Evolutionary conservation across 306 rosid species (phyloP).

Genomic region (Castanea sativa): DNA sequence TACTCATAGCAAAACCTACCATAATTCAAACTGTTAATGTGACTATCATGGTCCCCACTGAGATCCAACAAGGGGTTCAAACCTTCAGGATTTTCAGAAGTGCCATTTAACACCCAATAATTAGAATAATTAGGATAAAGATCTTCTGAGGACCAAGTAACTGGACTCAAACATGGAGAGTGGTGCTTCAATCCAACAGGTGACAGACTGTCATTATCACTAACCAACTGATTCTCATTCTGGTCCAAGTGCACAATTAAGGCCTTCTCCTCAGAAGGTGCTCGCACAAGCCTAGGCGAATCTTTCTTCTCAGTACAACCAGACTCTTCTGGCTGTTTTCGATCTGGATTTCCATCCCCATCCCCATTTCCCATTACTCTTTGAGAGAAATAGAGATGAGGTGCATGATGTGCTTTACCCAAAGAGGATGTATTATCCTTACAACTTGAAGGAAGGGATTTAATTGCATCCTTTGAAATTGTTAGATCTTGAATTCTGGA

Average conservation of each 20-base stretch:
- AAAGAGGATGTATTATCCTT: constrained; percentile 22
- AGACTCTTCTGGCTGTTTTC: constrained; percentile 12
- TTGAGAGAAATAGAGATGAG: constrained; percentile 22
- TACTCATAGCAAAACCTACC: constrained; percentile 27
- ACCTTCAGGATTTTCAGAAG: constrained; percentile 28
- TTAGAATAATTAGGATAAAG: constrained; percentile 33
- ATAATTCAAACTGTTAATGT: constrained; percentile 24
- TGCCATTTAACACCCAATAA: constrained; percentile 13
- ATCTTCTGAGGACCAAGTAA: constrained; percentile 32
- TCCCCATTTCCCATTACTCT: constrained; percentile 27
- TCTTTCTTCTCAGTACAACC: constrained; percentile 20
- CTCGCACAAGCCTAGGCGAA: constrained; percentile 1
- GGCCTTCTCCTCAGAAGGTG: constrained; percentile 1
- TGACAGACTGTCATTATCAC: constrained; percentile 14
- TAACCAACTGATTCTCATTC: constrained; percentile 29
- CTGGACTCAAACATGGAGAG: constrained; percentile 21
- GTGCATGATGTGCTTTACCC: constrained; percentile 20
- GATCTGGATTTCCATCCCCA: constrained; percentile 28
- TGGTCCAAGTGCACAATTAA: neutral
- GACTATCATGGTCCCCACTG: constrained; percentile 43
- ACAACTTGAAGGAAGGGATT: constrained; percentile 11
- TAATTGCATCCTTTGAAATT: constrained; percentile 31
- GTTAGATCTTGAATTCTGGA: constrained; percentile 30
- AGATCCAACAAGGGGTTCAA: constrained; percentile 41
- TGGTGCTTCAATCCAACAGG: constrained; percentile 26